Evolutionary conservation across 2,329 filamentous ascomycete species (phyloP), one percentile per base, ranked within the genome.

Genomic region (Clathrospora elynae): DNA sequence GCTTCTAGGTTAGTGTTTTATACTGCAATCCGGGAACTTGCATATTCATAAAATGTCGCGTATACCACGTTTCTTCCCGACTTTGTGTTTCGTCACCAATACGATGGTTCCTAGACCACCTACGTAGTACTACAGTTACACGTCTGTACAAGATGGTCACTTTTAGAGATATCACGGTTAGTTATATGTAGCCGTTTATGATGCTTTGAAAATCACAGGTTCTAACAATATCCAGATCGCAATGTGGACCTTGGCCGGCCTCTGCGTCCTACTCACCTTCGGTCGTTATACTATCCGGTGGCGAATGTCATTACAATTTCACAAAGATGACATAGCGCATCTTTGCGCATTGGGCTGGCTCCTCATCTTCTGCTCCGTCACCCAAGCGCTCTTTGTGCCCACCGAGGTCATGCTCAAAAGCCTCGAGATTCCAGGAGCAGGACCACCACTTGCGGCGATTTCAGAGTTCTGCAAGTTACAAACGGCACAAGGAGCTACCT

Each of bases 301-400:
- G 12, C 12, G 18, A 19, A 33, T 43, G 7, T 34, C 31, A 7
- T 33, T 29, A n/a, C 23, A 22, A 9, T 43, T 43, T 17, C 33
- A 30, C 20, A 34, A 34, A 19, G 40, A 43, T 23, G 40, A 43
- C 26, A 13, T 36, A 2, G 33, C 33, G 12, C 40, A 43, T 32
- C 33, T 43, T 5, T 30, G 7, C 25, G 40, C 40, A 10, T 33
- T 43, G 4, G 28, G 9, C 18, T 43, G 40, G 40, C 40, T 43
- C 25, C 29, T 36, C 19, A 36, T 31, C 31, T 36, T 36, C 25
- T 36, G 22, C 8, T 10, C 24, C 3, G 18, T 43, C 22, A 30
- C 33, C 14, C 32, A 43, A 26, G 32, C 25, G 6, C 32, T 43
- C 32, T 43, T 43, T 24, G 23, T 11, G 6, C 33, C 40, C 8